Percentiles rank a stretch among this genome's conserved stretches.
These are phyloP conservation scores for Fraxinus baroniana DNA, from an alignment of 305 asterid genomes.

Conservation along the genomic window DNA sequence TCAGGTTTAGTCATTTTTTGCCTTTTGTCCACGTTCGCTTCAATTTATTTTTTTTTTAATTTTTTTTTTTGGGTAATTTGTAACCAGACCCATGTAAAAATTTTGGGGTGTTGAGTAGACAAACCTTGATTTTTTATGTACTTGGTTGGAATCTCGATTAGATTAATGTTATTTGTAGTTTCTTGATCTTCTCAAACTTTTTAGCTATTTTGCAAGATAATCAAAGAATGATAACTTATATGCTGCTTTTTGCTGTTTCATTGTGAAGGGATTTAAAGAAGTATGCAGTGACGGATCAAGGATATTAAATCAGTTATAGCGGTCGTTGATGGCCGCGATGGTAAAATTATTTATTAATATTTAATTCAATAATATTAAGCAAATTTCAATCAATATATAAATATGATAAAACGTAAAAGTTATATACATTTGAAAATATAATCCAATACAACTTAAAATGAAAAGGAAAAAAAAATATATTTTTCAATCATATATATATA, in stretches of 20 bases:
- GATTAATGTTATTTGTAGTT: background rate
- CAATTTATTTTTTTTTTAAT: background rate
- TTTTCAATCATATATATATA: too few species aligned
- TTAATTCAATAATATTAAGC: too few species aligned
- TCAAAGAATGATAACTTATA: background rate
- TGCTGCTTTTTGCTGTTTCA: background rate
- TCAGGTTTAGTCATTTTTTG: conserved; percentile 42
- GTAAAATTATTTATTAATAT: too few species aligned
- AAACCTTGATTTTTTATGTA: background rate
- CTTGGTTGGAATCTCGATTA: conserved; percentile 1
- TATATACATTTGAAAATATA: too few species aligned
- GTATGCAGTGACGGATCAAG: too few species aligned
- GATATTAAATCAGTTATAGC: too few species aligned
- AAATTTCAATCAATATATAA: too few species aligned
- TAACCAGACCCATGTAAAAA: background rate
- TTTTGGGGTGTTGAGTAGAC: background rate
- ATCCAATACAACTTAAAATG: too few species aligned
- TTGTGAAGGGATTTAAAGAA: conserved; percentile 52
- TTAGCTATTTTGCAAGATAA: too few species aligned
- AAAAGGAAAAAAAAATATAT: too few species aligned
- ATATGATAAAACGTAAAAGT: too few species aligned
- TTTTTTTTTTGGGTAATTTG: background rate
- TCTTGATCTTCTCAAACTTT: background rate
- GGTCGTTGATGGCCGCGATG: too few species aligned
- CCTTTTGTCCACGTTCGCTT: background rate